Percentiles rank a stretch among this genome's conserved stretches.
Conservation (phyloP, 345 rosid species). For the Salix purpurea region DNA sequence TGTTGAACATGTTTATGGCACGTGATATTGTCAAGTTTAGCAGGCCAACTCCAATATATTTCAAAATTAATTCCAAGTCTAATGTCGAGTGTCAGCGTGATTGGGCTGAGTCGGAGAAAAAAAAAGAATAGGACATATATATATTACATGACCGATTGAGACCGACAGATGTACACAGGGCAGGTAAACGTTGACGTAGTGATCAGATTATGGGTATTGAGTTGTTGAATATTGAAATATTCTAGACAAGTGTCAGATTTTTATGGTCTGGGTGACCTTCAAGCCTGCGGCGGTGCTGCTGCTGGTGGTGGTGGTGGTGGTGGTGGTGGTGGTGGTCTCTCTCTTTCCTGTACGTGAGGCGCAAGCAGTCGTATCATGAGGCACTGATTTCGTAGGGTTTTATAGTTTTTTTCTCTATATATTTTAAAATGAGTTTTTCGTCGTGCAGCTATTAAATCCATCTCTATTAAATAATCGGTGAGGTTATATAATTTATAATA, state of each 20-base stretch:
- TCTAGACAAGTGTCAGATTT: background rate
- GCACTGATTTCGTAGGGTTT: background rate
- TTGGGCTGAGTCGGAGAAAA: background rate
- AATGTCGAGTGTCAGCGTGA: slow-evolving; percentile 7
- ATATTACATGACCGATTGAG: background rate
- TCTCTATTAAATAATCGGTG: too few relatives aligned
- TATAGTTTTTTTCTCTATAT: too few relatives aligned
- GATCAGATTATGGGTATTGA: background rate
- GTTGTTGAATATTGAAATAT: background rate
- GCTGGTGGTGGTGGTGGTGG: background rate
- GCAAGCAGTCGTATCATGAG: background rate
- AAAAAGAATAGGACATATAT: background rate
- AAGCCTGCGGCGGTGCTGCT: background rate
- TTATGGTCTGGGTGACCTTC: background rate
- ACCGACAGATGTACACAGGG: slow-evolving; percentile 7
- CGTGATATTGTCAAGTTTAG: background rate
- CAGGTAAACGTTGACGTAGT: slow-evolving; percentile 12
- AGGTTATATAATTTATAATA: too few relatives aligned
- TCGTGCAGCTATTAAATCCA: too few relatives aligned
- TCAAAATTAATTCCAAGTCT: background rate
- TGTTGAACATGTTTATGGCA: slow-evolving; percentile 5
- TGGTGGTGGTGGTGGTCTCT: background rate
- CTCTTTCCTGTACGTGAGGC: background rate
- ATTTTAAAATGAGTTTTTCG: too few relatives aligned
- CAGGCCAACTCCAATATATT: background rate